phyloP scores from a whole-genome alignment of 176 grass and related monocot species.

The Pharus latifolius region DNA sequence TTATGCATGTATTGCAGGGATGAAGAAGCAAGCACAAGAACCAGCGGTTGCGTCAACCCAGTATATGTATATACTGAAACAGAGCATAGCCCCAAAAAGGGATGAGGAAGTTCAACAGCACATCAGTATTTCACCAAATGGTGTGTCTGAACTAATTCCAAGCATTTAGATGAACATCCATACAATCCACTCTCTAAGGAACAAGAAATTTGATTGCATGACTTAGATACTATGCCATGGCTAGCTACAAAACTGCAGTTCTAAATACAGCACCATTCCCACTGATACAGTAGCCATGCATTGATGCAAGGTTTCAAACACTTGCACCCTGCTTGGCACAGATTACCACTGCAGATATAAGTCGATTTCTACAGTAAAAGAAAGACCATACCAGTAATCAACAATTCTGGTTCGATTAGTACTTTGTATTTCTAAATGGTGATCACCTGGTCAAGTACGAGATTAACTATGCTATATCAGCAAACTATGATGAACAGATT shows the following conservation, averaged over 20 bases:
- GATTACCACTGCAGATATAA: too few relatives aligned
- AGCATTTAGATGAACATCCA: background rate
- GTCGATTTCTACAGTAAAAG: too few relatives aligned
- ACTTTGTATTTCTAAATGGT: background rate
- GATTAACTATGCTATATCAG: background rate
- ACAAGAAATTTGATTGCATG: too few relatives aligned
- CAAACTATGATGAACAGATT: background rate
- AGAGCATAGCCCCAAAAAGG: background rate
- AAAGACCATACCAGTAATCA: too few relatives aligned
- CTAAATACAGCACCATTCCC: background rate
- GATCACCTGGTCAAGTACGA: background rate
- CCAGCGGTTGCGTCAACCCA: background rate
- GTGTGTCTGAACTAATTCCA: background rate
- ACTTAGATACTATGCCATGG: background rate
- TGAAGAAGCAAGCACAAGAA: background rate
- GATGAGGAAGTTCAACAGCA: background rate
- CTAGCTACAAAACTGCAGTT: background rate
- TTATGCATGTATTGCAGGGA: background rate
- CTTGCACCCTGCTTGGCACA: too few relatives aligned
- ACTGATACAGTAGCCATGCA: too few relatives aligned
- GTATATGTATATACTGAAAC: background rate
- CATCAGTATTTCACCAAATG: background rate
- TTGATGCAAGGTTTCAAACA: too few relatives aligned
- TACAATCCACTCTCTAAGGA: too few relatives aligned
- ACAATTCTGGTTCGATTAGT: too few relatives aligned